Base-by-base conservation (phyloP, 768 basidiomycete genomes). In the Suillus brevipes region DNA sequence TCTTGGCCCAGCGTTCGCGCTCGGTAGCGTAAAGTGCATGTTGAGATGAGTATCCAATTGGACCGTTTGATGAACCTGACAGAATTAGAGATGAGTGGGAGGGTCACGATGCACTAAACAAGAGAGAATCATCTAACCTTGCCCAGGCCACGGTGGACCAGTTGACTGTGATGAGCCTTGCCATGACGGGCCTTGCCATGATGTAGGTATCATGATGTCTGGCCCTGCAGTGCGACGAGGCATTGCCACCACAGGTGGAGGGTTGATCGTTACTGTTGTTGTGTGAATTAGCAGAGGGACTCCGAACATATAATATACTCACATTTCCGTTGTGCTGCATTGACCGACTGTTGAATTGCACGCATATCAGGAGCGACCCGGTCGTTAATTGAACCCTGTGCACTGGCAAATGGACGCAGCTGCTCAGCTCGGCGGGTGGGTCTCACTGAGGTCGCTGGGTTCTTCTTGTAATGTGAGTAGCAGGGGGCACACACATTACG, bases 281-380 rank as follows among this genome's bases (percentile, higher is more conserved):
- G 23, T 49, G 47, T 5, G 12, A 13, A 49, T 49, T 49, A 49
- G 47, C 1, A 12, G 47, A 49, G 47, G 47, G 47, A 49, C 23
- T 13, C n/a, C 12, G 4, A 49, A 49, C n/a, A 23, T 49, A 49
- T 23, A 49, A 49, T 49, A 13, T 56, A 55, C 62, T 20, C 43
- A 63, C 62, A n/a, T 25, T 40, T 37, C 6, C 13, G 4, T 38
- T 63, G 53, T 25, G 37, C 62, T 23, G 62, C 53, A 63, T 42
- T 63, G 4, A 63, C 52, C 13, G 38, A 57, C 34, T 63, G 50
- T 34, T 42, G 62, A 36, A 63, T 63, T 42, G 52, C 18, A 16
- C 36, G 23, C 42, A 55, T 31, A 45, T 63, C 38, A 13, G 62
- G 52, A 49, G 9, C 5, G 12, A 43, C 42, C 42, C n/a, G n/a